Base-by-base conservation (phyloP, 2,329 filamentous ascomycete species). In the Elsinoe australis region DNA sequence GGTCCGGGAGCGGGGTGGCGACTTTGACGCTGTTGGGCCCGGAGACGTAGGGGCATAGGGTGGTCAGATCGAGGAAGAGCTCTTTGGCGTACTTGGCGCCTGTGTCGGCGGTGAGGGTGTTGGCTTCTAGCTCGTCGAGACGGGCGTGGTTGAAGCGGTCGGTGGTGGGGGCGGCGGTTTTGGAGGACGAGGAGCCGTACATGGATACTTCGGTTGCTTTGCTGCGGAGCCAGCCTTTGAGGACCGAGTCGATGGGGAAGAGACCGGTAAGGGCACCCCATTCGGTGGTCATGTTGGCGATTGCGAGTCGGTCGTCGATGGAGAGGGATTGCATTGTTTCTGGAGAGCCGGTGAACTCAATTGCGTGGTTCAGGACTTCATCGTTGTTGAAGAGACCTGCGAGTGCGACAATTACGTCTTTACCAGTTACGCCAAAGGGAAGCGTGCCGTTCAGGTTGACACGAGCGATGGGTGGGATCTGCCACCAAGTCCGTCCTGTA, bases 21-120 rank as follows among this genome's bases (percentile, higher is more conserved):
- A 95, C 70, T 66, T 95, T 95, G 59, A 95, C 87, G 0, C 85
- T 89, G 67, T 95, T 95, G 0, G 90, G 90, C 0, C 90, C 89
- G 0, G 88, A 75, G 7, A 95, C 81, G 49, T 85, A 89, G 0
- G 89, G 89, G 0, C 86, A 83, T 0, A 95, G 75, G 0, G 87
- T 89, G 0, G 83, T 86, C 0, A 95, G 75, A 62, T 95, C 79
- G 5, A 95, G 71, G 62, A 85, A 88, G 0, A 95, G 73, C 32
- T 82, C 70, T 67, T 96, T 95, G 48, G 87, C 83, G 56, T 95
- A 96, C 4, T 71, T 72, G 1, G 88, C 89, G 6, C 80, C 85
- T 10, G 76, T 77, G 60, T 95, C 89, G 2, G 89, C 86, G 0
- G 61, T 65, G 2, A 89, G 61, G 0, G 73, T 79, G 57, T 85